Base-by-base conservation (phyloP, 495 filamentous ascomycete genomes). In the Lophiostoma macrostomum region DNA sequence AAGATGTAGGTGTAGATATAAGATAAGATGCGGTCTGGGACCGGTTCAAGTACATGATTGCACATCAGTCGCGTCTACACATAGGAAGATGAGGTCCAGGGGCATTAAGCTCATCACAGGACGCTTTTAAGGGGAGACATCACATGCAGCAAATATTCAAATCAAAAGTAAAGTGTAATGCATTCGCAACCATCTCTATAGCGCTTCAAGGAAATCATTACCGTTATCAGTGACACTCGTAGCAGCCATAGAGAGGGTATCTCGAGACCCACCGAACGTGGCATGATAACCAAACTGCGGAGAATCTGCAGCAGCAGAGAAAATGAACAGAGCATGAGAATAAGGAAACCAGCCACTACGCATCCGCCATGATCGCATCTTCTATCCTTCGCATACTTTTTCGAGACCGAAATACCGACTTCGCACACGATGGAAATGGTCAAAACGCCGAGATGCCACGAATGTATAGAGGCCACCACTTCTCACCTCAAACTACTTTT, bases 1-100 rank as follows among this genome's bases (percentile, higher is more conserved):
- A 79, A 77, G 4, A 68, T 71, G 29, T 82, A 48, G 31, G 37
- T 11, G 4, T 27, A 2, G 20, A 43, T 22, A 20, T 20, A 24
- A n/a, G 10, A n/a, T n/a, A n/a, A n/a, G n/a, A n/a, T n/a, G n/a
- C n/a, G n/a, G n/a, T n/a, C n/a, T n/a, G n/a, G n/a, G n/a, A n/a
- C n/a, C n/a, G n/a, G n/a, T n/a, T n/a, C n/a, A n/a, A n/a, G n/a
- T n/a, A n/a, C n/a, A n/a, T n/a, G n/a, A n/a, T n/a, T n/a, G n/a
- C n/a, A n/a, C n/a, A n/a, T n/a, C n/a, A n/a, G n/a, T n/a, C n/a
- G n/a, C n/a, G n/a, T n/a, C n/a, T n/a, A n/a, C n/a, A n/a, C n/a
- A n/a, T n/a, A n/a, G n/a, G n/a, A n/a, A n/a, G n/a, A n/a, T n/a
- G n/a, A n/a, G n/a, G n/a, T n/a, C n/a, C n/a, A n/a, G n/a, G n/a